Evolutionary conservation across 352 stramenopile species (phyloP), one percentile per base, ranked within the genome.

Genomic region (Thraustotheca clavata): DNA sequence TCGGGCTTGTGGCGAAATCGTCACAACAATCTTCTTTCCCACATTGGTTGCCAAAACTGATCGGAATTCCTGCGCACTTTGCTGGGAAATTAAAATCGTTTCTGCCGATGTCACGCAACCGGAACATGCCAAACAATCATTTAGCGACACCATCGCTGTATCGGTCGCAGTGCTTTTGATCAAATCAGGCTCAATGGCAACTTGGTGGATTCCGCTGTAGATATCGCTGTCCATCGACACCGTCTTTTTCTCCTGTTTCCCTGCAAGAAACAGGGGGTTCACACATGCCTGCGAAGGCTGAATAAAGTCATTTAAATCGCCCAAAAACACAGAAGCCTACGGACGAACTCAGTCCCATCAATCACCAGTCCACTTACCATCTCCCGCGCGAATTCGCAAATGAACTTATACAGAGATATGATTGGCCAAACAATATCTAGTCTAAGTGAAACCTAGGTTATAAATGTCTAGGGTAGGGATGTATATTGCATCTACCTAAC

Each of bases 61-160:
- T 14, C 98, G 72, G 67, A 96, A 79, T 54, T 96, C 89, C 60
- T 90, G 76, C 40, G 74, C 94, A 73, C 96, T 97, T 71, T 98
- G 92, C 69, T 98, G 88, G 49, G 96, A 96, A 73, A 99, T 93
- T 12, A 99, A 76, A n/a, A 99, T 94, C n/a, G 95, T 96, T 79
- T 99, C 96, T 1, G 96, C 94, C n/a, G 94, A 98, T 55, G 96
- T 99, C 49, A 99, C 93, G 70, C 96, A 99, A 55, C 96, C 96
- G 26, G 86, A 97, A 77, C 96, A 99, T 0, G 96, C 95, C 38
- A 99, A 88, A 67, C 96, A 99, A 76, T 99, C 96, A 36, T 96
- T 91, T 24, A 98, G 83, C 48, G 93, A 97, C 43, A 98, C 95
- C 8, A 87, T 95, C 6, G 91, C 91, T 49, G 95, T 94, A 69